These are phyloP conservation scores for Phytopythium vexans DNA, from an alignment of 352 stramenopile genomes.

Conservation along the genomic window DNA sequence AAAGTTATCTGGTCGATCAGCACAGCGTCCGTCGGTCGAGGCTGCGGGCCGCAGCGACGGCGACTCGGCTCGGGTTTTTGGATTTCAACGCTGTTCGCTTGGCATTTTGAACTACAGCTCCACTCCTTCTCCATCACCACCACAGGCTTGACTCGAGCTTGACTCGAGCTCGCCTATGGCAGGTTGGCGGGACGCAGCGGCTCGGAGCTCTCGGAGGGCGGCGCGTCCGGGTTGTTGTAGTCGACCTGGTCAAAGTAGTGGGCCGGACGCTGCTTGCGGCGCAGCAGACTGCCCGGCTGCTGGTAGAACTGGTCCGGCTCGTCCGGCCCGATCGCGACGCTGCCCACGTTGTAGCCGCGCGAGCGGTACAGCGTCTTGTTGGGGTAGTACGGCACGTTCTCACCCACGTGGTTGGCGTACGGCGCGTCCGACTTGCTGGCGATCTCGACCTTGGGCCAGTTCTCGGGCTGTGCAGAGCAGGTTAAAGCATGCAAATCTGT, in stretches of 20 bases:
- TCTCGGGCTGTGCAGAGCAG: conserved; percentile 36
- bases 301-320: conserved; percentile 85
- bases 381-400: conserved; percentile 62
- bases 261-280: conserved; percentile 54
- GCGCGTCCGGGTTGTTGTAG: conserved; percentile 77
- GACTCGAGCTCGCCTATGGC: conserved; percentile 36
- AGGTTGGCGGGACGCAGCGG: conserved; percentile 55
- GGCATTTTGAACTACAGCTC: background rate
- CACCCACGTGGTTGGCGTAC: conserved; percentile 64
- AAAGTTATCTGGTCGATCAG: too few relatives aligned
- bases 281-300: conserved; percentile 70
- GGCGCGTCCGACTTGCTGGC: conserved; percentile 56
- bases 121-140: background rate
- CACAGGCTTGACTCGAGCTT: conserved; percentile 4
- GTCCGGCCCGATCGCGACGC: conserved; percentile 47
- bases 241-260: conserved; percentile 74
- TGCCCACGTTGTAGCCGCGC: conserved; percentile 78
- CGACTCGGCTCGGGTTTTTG: too few relatives aligned
- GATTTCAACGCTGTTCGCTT: background rate
- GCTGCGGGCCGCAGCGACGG: too few relatives aligned
- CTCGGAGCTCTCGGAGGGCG: conserved; percentile 34
- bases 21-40: too few relatives aligned
- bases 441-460: conserved; percentile 69
- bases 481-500: conserved; percentile 2
- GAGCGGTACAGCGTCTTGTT: conserved; percentile 78